Percentiles rank a stretch among this genome's conserved stretches.
These are phyloP conservation scores for Sugiyamaella marilandica DNA, from an alignment of 805 yeast species.

Conservation along the genomic window DNA sequence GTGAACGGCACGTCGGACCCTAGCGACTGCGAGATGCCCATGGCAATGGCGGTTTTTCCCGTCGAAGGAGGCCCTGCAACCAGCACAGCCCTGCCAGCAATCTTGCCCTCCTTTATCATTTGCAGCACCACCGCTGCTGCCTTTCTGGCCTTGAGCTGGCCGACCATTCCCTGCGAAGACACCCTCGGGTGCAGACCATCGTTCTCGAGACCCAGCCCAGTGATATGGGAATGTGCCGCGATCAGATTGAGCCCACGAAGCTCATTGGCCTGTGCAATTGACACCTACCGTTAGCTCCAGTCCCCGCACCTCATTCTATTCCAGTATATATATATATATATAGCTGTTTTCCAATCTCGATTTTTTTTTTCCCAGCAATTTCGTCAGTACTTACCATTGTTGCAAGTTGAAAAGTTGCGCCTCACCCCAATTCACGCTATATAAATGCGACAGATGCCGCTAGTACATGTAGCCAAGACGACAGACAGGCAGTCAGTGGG, in stretches of 20 bases:
- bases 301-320: not conserved
- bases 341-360: too few species aligned
- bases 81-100: slow-evolving; percentile 94
- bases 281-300: not conserved
- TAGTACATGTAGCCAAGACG: too few species aligned
- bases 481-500: too few species aligned
- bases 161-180: slow-evolving; percentile 92
- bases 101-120: slow-evolving; percentile 89
- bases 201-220: slow-evolving; percentile 88
- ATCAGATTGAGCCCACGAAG: slow-evolving; percentile 66
- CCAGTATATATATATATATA: too few species aligned
- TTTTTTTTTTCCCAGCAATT: too few species aligned
- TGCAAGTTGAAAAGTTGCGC: not conserved
- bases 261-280: slow-evolving; percentile 43
- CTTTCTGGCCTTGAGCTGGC: slow-evolving; percentile 88
- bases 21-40: slow-evolving; percentile 57
- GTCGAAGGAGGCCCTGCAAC: slow-evolving; percentile 99
- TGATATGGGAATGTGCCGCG: slow-evolving; percentile 97
- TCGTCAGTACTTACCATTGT: slow-evolving; percentile 5
- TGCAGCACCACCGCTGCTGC: slow-evolving; percentile 94
- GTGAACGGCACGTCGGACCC: slow-evolving; percentile 89
- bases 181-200: slow-evolving; percentile 80
- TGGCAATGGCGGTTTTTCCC: slow-evolving; percentile 97
- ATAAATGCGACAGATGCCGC: too few species aligned
- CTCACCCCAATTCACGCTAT: not conserved